A percentile compares a stretch with the other conserved stretches of the same genome.
Evolutionary conservation across 192 early-diverging fungal genomes (phyloP).

Genomic region (Podochytrium sp.): DNA sequence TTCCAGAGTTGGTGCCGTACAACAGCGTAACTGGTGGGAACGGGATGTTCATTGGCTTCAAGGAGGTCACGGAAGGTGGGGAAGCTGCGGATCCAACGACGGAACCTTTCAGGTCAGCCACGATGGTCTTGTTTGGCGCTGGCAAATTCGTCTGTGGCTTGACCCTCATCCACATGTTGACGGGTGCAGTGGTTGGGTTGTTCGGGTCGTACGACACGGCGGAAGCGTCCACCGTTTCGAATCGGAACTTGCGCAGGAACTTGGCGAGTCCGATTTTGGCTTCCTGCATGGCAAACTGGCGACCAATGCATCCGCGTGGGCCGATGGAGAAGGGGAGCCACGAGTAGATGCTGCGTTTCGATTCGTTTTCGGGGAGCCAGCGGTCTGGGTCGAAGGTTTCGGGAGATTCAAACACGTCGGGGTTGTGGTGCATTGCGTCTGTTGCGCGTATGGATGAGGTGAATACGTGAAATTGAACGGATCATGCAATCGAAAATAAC

Average conservation of each 20-base stretch:
- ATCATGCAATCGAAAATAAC: too few species aligned
- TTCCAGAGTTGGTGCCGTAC: conserved; percentile 62
- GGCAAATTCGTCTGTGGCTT: conserved; percentile 20
- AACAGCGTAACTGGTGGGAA: conserved; percentile 43
- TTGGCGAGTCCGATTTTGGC: conserved; percentile 58
- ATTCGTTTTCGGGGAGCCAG: conserved; percentile 54
- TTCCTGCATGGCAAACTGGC: conserved; percentile 63
- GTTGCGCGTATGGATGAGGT: not conserved
- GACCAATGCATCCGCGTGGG: conserved; percentile 59
- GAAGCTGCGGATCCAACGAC: not conserved
- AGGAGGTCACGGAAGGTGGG: not conserved
- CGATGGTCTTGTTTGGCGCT: not conserved
- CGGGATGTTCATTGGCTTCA: conserved; percentile 8
- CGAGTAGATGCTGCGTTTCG: conserved; percentile 47
- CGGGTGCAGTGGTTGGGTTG: conserved; percentile 32
- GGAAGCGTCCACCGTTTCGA: conserved; percentile 23
- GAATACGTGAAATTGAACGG: not conserved
- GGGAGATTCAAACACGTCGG: conserved; percentile 47
- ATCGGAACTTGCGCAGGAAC: conserved; percentile 50
- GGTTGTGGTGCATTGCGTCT: conserved; percentile 51
- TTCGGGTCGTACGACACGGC: conserved; percentile 30
- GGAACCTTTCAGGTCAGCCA: not conserved
- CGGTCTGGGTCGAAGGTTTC: conserved; percentile 57
- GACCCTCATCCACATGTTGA: conserved; percentile 26
- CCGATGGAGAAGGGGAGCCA: conserved; percentile 61